phyloP scores from a whole-genome alignment of 305 asterid species.

The Plantago coronopus region DNA sequence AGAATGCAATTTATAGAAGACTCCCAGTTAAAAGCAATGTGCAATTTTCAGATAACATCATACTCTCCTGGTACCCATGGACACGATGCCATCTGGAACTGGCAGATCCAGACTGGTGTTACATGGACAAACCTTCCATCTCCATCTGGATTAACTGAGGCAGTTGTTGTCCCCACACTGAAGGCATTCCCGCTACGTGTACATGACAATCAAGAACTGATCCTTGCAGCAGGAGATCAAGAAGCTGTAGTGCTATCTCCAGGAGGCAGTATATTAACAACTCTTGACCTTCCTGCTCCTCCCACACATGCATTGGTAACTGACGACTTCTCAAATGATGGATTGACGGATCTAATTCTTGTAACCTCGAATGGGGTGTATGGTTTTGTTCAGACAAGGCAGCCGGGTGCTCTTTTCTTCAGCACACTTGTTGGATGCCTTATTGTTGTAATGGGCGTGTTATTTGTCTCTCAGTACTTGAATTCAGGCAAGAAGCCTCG shows the following conservation, averaged over 20 bases:
- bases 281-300: constrained; percentile 78
- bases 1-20: neutral
- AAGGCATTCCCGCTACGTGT: constrained; percentile 68
- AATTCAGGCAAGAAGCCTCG: constrained; percentile 80
- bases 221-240: constrained; percentile 93
- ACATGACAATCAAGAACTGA: constrained; percentile 66
- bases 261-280: constrained; percentile 64
- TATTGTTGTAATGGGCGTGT: constrained; percentile 79
- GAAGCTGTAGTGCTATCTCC: constrained; percentile 82
- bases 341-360: constrained; percentile 73
- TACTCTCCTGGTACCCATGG: constrained; percentile 90
- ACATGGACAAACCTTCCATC: constrained; percentile 95
- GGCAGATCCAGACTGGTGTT: constrained; percentile 87
- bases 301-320: constrained; percentile 76
- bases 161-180: constrained; percentile 74
- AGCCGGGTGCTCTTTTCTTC: constrained; percentile 96
- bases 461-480: constrained; percentile 78
- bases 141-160: constrained; percentile 68
- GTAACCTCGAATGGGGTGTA: constrained; percentile 83
- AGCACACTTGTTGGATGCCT: constrained; percentile 96
- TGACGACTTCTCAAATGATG: constrained; percentile 85
- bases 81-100: constrained; percentile 84
- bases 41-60: constrained; percentile 67
- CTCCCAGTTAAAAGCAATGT: constrained; percentile 3
- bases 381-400: constrained; percentile 93